A percentile compares a stretch with the other conserved stretches of the same genome.
phyloP scores from a whole-genome alignment of 1,284 basidiomycete genomes.

The Marasmius oreades region DNA sequence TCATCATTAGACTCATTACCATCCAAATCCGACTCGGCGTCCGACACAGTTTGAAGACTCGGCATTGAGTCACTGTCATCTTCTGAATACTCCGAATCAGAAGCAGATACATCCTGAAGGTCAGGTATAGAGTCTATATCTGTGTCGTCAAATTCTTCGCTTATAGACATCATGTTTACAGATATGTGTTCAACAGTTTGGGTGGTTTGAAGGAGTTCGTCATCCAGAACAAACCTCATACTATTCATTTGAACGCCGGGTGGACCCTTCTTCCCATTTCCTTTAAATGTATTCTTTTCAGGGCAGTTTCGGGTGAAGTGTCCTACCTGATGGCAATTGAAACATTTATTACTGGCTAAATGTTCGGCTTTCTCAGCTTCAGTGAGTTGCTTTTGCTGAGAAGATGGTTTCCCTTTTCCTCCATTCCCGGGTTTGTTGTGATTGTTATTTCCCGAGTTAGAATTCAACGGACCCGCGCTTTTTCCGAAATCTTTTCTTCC shows the following conservation, averaged over 20 bases:
- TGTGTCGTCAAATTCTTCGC: too few species aligned
- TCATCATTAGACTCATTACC: too few species aligned
- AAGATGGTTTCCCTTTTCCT: not conserved
- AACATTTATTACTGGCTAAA: not conserved
- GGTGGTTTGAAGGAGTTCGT: not conserved
- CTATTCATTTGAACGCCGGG: not conserved
- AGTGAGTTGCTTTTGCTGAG: not conserved
- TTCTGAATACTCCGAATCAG: too few species aligned
- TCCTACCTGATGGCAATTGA: not conserved
- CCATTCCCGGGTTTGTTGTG: not conserved
- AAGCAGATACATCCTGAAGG: slow-evolving; percentile 1
- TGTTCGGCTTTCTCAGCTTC: not conserved
- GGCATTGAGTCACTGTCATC: too few species aligned
- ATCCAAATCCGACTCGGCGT: not conserved
- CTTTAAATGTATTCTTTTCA: slow-evolving; percentile 2
- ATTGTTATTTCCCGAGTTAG: too few species aligned
- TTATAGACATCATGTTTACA: too few species aligned
- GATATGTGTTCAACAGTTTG: not conserved
- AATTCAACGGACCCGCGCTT: too few species aligned
- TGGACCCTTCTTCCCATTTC: not conserved
- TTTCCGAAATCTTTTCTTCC: too few species aligned
- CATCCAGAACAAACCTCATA: not conserved
- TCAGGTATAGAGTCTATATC: too few species aligned
- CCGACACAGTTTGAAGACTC: too few species aligned
- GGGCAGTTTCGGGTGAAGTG: slow-evolving; percentile 10